These are phyloP conservation scores for Capronia epimyces DNA, from an alignment of 2,329 filamentous ascomycete species.

Conservation along the genomic window DNA sequence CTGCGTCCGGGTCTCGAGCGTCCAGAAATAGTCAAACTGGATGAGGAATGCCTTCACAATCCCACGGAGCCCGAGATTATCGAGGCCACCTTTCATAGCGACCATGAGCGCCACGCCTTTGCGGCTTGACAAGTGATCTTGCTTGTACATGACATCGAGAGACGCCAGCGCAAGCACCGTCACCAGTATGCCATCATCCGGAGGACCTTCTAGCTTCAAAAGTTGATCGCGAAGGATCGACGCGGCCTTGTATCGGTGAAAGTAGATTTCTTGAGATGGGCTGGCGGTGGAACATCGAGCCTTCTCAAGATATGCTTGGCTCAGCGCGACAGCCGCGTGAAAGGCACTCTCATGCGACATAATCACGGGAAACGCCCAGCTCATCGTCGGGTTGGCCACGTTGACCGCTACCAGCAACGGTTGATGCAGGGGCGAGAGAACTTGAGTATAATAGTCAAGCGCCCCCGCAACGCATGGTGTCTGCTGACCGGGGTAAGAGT, in stretches of 20 bases:
- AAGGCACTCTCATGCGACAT: conserved; percentile 14
- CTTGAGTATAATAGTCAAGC: conserved; percentile 15
- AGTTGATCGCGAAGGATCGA: conserved; percentile 8
- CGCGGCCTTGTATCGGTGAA: conserved; percentile 13
- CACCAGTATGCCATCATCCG: conserved; percentile 14
- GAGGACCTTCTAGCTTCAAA: conserved; percentile 3
- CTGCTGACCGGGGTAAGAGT: conserved; percentile 9
- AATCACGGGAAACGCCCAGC: conserved; percentile 12
- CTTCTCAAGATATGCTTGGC: conserved; percentile 17
- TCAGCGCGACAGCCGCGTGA: conserved; percentile 15
- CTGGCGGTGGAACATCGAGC: conserved; percentile 1
- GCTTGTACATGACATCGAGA: conserved; percentile 13
- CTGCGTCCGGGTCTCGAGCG: conserved; percentile 14
- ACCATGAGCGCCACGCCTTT: conserved; percentile 18
- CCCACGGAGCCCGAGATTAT: conserved; percentile 9
- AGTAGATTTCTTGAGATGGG: conserved; percentile 13
- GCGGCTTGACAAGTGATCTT: conserved; percentile 12
- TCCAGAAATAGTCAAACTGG: conserved; percentile 19
- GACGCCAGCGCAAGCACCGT: conserved; percentile 15
- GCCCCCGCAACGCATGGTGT: conserved; percentile 15
- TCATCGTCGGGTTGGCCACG: conserved; percentile 15
- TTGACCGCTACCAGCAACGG: conserved; percentile 14
- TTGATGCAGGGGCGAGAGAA: conserved; percentile 9
- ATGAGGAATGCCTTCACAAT: conserved; percentile 16
- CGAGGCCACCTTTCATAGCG: conserved; percentile 20